Conservation (phyloP, 208 protist species). For the Crithidia expoeki region DNA sequence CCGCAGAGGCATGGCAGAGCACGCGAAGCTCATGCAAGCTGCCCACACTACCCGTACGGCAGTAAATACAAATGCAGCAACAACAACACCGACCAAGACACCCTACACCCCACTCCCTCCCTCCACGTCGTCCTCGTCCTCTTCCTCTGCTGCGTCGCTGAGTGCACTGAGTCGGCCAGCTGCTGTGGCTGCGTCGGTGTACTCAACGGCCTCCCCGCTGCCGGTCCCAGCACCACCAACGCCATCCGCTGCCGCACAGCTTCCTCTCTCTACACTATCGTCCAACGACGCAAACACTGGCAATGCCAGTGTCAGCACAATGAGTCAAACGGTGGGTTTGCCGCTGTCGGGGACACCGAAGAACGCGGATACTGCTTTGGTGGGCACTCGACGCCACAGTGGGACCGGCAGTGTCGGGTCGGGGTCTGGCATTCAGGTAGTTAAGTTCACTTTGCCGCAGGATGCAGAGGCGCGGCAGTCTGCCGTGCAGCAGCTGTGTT, state of each 20-base stretch:
- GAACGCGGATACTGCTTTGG: neutral
- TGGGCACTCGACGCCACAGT: neutral
- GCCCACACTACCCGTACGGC: conserved; percentile 14
- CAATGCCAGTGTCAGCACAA: neutral
- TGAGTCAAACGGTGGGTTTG: neutral
- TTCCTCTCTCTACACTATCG: neutral
- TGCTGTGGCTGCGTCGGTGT: neutral
- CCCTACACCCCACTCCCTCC: neutral
- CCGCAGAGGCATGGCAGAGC: conserved; percentile 34
- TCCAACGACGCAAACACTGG: conserved; percentile 2
- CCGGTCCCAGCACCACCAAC: neutral
- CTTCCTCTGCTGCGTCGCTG: neutral
- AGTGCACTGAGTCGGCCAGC: neutral
- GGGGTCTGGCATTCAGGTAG: conserved; percentile 56
- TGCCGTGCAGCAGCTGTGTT: conserved; percentile 68
- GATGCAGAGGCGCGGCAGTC: conserved; percentile 55
- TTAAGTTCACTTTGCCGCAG: conserved; percentile 65
- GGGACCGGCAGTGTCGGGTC: neutral
- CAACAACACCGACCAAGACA: neutral
- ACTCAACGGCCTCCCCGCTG: neutral
- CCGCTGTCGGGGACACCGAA: neutral
- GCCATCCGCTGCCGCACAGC: neutral
- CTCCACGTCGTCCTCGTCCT: neutral
- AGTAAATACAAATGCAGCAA: neutral
- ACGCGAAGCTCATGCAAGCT: conserved; percentile 52